Evolutionary conservation across 306 rosid genomes (phyloP).

Genomic region (Delonix regia): DNA sequence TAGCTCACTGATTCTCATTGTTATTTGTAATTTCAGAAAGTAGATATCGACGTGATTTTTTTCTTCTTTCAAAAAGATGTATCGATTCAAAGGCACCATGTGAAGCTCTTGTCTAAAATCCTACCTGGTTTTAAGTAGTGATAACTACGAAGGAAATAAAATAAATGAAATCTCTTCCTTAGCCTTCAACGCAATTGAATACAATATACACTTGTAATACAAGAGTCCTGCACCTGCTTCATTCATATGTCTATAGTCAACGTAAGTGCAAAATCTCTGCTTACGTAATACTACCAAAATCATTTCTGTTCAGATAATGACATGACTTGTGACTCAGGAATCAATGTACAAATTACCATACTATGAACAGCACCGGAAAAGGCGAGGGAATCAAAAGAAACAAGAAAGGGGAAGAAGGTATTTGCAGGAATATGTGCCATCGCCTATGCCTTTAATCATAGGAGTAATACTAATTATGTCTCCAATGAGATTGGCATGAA

Average conservation of each 20-base stretch:
- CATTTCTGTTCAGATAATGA: neutral
- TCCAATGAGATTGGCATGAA: constrained; percentile 32
- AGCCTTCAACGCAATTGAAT: neutral
- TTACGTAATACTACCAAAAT: neutral
- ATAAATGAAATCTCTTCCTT: neutral
- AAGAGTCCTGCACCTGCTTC: neutral
- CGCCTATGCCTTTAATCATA: neutral
- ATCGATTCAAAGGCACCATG: neutral
- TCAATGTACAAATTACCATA: neutral
- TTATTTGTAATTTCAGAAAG: neutral
- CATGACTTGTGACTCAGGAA: neutral
- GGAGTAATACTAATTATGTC: neutral
- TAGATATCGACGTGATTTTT: neutral
- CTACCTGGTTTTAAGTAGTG: neutral
- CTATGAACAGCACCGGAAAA: neutral
- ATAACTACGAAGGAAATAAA: neutral
- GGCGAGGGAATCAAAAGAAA: neutral
- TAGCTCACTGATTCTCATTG: neutral
- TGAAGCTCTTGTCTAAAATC: neutral
- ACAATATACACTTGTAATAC: neutral
- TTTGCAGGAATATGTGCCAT: neutral
- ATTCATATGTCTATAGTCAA: neutral
- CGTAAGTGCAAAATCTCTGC: no score
- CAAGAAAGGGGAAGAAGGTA: neutral
- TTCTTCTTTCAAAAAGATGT: neutral